A percentile compares a stretch with the other conserved stretches of the same genome.
Conservation (phyloP, 2,329 filamentous ascomycete species). For the Colletotrichum somersetense region DNA sequence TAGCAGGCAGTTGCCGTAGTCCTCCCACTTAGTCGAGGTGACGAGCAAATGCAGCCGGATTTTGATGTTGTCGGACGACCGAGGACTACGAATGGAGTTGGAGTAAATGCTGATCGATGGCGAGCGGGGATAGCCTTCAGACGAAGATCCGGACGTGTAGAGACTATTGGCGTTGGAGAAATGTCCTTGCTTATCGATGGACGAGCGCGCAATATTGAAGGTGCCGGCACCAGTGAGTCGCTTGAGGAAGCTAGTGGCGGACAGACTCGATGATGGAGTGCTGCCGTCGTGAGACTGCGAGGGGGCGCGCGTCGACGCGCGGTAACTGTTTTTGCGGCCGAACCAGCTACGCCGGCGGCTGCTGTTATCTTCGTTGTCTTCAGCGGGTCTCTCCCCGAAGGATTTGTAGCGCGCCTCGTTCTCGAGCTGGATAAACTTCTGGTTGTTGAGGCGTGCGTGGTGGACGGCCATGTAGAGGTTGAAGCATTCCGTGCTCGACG, state of each 20-base stretch:
- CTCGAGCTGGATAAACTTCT: constrained; percentile 81
- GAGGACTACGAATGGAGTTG: constrained; percentile 63
- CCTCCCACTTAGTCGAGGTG: constrained; percentile 84
- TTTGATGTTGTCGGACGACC: constrained; percentile 83
- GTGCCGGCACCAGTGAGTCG: constrained; percentile 77
- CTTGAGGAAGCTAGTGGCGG: constrained; percentile 81
- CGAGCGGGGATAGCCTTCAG: constrained; percentile 63
- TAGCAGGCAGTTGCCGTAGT: constrained; percentile 86
- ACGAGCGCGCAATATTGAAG: constrained; percentile 88
- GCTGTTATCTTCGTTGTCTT: constrained; percentile 62
- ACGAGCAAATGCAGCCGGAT: constrained; percentile 88
- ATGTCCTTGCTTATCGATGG: constrained; percentile 68
- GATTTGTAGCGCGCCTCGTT: constrained; percentile 78
- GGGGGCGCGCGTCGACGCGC: constrained; percentile 71
- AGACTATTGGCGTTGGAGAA: constrained; percentile 69
- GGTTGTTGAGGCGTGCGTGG: constrained; percentile 89
- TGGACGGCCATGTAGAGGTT: constrained; percentile 89
- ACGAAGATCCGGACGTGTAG: constrained; percentile 71
- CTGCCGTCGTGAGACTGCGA: constrained; percentile 79
- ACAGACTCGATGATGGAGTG: constrained; percentile 69
- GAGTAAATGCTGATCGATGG: constrained; percentile 69
- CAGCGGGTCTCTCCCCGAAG: constrained; percentile 71
- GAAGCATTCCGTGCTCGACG: constrained; percentile 81
- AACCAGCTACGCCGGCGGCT: constrained; percentile 69
- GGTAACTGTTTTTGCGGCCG: constrained; percentile 74